A percentile compares a stretch with the other conserved stretches of the same genome.
Conservation (phyloP, 116 monocot species). For the Iris pallida region DNA sequence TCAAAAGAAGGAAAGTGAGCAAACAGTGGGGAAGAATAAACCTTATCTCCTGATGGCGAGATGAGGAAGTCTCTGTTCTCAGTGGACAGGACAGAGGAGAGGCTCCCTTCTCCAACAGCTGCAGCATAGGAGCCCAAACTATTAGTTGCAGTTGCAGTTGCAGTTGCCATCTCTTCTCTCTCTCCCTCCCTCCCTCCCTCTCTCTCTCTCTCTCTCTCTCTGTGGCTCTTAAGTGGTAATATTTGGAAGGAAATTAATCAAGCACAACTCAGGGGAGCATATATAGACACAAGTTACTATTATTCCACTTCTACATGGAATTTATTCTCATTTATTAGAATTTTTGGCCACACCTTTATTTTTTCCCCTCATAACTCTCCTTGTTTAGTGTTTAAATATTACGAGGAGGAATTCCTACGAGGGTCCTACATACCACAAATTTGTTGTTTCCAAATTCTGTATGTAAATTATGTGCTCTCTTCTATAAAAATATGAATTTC, state of each 20-base stretch:
- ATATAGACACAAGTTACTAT: not conserved
- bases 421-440: too few species aligned
- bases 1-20: not conserved
- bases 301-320: too few species aligned
- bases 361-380: too few species aligned
- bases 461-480: too few species aligned
- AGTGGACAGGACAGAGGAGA: slow-evolving; percentile 33
- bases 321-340: too few species aligned
- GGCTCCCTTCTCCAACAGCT: not conserved
- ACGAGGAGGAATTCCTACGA: too few species aligned
- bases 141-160: slow-evolving; percentile 6
- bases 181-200: slow-evolving; percentile 8
- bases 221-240: not conserved
- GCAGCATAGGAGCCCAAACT: not conserved
- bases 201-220: slow-evolving; percentile 6
- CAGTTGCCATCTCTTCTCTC: not conserved
- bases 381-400: too few species aligned
- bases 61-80: slow-evolving; percentile 38
- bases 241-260: not conserved
- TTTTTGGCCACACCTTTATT: too few species aligned
- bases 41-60: slow-evolving; percentile 40
- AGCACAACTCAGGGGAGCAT: not conserved
- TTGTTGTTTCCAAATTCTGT: too few species aligned
- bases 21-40: not conserved
- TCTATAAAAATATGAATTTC: too few species aligned